A percentile compares a stretch with the other conserved stretches of the same genome.
Conservation (phyloP, 768 basidiomycete genomes). For the Suillus bovinus region DNA sequence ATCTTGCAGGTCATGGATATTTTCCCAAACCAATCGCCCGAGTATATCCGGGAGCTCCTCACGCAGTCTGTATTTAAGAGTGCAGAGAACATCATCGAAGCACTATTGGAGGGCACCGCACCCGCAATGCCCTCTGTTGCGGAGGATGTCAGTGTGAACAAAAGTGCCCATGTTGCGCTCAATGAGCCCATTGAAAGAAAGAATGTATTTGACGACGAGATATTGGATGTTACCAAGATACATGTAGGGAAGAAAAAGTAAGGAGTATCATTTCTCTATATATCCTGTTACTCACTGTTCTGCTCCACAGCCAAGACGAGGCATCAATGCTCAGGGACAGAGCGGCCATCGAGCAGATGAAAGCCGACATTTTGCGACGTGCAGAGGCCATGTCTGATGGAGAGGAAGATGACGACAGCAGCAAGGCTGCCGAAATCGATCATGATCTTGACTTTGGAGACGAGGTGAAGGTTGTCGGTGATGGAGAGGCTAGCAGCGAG, state of each 20-base stretch:
- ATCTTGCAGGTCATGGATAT: constrained; percentile 76
- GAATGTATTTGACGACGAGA: constrained; percentile 78
- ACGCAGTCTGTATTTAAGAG: constrained; percentile 45
- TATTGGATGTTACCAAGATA: constrained; percentile 61
- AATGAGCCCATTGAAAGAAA: constrained; percentile 43
- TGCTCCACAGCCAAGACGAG: constrained; percentile 43
- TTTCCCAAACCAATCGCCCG: constrained; percentile 58
- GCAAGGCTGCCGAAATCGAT: constrained; percentile 29
- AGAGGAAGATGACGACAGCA: constrained; percentile 56
- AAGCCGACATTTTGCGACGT: constrained; percentile 77
- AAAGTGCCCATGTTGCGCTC: neutral
- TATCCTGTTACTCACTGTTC: constrained; percentile 9
- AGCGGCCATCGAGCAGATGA: constrained; percentile 69
- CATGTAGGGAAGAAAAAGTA: constrained; percentile 68
- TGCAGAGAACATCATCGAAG: constrained; percentile 64
- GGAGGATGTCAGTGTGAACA: constrained; percentile 6
- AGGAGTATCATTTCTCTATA: constrained; percentile 19
- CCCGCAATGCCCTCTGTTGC: constrained; percentile 38
- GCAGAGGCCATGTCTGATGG: constrained; percentile 67
- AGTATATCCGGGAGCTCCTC: constrained; percentile 62
- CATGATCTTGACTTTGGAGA: constrained; percentile 59
- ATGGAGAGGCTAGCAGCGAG: constrained; percentile 52
- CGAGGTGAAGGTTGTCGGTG: constrained; percentile 54
- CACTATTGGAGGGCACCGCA: constrained; percentile 75
- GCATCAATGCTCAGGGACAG: constrained; percentile 53